Conservation (phyloP, 106 monocot species). For the Dioscorea dumetorum region DNA sequence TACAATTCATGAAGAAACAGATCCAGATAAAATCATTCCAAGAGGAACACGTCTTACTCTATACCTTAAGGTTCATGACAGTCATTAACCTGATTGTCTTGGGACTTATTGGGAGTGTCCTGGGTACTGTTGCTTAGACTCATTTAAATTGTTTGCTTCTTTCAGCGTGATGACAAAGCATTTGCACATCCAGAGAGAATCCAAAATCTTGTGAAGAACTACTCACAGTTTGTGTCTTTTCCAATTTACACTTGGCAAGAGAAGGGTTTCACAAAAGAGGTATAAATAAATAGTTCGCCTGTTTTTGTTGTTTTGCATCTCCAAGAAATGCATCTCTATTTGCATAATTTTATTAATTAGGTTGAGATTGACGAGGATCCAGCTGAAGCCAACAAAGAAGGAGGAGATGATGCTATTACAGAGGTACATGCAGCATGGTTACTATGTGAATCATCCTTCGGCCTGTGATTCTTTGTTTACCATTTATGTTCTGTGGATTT, state of each 20-base stretch:
- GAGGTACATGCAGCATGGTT: conserved; percentile 33
- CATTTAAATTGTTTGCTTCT: conserved; percentile 2
- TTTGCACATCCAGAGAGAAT: conserved; percentile 96
- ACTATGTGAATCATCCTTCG: not conserved
- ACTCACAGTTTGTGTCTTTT: conserved; percentile 98
- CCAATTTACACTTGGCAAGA: conserved; percentile 98
- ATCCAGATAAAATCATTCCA: conserved; percentile 65
- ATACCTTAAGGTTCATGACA: conserved; percentile 64
- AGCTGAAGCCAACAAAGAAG: conserved; percentile 56
- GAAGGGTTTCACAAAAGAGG: conserved; percentile 95
- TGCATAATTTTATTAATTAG: conserved; percentile 14
- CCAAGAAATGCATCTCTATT: not conserved
- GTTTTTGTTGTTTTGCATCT: not conserved
- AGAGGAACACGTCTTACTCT: conserved; percentile 91
- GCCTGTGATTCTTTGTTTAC: not conserved
- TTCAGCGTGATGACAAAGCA: conserved; percentile 79
- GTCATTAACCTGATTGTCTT: no score
- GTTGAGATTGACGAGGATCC: conserved; percentile 97
- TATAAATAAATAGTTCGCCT: not conserved
- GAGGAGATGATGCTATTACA: conserved; percentile 36
- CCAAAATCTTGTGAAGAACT: conserved; percentile 95
- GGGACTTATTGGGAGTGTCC: no score
- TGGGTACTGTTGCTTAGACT: no score
- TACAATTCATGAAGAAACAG: conserved; percentile 76
- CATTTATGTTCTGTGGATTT: not conserved